These are phyloP conservation scores for Monilinia vaccinii-corymbosi DNA, from an alignment of 2,329 filamentous ascomycete genomes.

Conservation along the genomic window DNA sequence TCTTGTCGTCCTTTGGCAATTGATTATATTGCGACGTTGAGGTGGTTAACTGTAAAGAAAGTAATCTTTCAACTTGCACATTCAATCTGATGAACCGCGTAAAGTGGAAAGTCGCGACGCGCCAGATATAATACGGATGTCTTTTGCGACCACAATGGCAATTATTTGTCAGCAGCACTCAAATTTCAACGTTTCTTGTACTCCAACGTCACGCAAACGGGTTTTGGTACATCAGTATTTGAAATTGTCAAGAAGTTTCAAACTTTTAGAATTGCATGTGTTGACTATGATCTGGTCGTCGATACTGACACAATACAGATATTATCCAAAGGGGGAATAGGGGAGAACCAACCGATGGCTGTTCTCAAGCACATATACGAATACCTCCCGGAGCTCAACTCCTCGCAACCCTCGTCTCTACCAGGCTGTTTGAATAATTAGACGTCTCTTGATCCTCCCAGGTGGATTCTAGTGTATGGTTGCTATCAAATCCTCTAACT, in stretches of 20 bases:
- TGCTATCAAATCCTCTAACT: not conserved
- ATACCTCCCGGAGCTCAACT: not conserved
- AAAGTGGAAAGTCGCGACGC: conserved; percentile 12
- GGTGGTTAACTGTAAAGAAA: not conserved
- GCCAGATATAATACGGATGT: not conserved
- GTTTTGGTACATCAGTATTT: not conserved
- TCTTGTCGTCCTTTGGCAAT: conserved; percentile 11
- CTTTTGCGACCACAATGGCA: not conserved
- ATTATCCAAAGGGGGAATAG: not conserved
- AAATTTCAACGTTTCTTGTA: not conserved
- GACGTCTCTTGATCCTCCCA: not conserved
- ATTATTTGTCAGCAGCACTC: not conserved
- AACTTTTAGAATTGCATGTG: not conserved
- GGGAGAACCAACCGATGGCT: too few relatives aligned
- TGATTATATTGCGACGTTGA: not conserved
- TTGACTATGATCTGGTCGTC: not conserved
- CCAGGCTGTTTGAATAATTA: not conserved
- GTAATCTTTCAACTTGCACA: not conserved
- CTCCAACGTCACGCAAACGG: not conserved
- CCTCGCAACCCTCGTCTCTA: too few relatives aligned
- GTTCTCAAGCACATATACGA: not conserved
- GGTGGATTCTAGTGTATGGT: not conserved
- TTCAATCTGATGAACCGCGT: conserved; percentile 3
- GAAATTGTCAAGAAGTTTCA: not conserved
- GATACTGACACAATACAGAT: not conserved